Base-by-base conservation (phyloP, 2,329 filamentous ascomycete genomes). In the Raffaelea deltoideospora region DNA sequence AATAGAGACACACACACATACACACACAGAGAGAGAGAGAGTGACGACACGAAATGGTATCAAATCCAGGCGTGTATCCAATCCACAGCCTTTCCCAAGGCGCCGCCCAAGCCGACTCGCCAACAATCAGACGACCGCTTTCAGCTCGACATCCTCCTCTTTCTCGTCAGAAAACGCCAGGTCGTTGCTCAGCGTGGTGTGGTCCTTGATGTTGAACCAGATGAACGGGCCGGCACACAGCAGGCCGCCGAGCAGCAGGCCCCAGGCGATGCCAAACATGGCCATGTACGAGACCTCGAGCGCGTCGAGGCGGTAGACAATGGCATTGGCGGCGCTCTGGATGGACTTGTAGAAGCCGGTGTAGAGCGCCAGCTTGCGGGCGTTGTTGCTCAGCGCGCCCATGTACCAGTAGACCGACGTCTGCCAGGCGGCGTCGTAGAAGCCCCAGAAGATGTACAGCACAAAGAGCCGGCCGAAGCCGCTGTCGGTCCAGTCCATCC, bases 371-470 rank as follows among this genome's bases (percentile, higher is more conserved):
- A 43, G 41, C 20, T 41, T 43, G 23, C 29, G 31, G 18, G 39
- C 33, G 33, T 43, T 34, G 37, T 43, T 45, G 37, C 18, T 40
- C 31, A 45, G 23, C 22, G 39, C 39, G 19, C 37, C 35, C 41
- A 45, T 43, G 28, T 21, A 37, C 17, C 38, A 44, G 37, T 43
- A 43, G 18, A 37, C 69, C n/a, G 64, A 59, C 48, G 83, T 39
- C 38, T 44, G 43, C 35, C 34, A 44, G 2, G 34, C 20, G 8
- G 41, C 40, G 23, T 44, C 43, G 15, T 37, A 22, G 22, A 44
- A 33, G 17, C 41, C 41, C 19, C 37, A 41, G 15, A 23, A 39
- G 30, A 43, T 42, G 37, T 40, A 43, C 17, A 43, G 35, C 10
- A 41, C 26, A 8, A 40, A 76, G 10, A 76, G 43, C 7, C 43